phyloP scores from a whole-genome alignment of 1,139 yeast species.

The Protomyces lactucae-debilis region DNA sequence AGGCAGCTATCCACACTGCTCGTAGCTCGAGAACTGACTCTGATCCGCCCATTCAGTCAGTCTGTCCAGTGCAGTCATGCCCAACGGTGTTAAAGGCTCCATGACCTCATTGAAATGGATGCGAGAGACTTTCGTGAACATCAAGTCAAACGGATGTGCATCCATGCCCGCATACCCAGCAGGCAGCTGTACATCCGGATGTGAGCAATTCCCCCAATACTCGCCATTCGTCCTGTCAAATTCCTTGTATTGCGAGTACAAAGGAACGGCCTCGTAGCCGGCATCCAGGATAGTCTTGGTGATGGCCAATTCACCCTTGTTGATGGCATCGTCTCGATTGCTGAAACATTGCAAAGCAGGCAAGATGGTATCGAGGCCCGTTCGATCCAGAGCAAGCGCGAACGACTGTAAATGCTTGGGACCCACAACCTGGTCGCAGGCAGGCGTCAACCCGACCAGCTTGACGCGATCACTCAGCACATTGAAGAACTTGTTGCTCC shows the following conservation, averaged over 20 bases:
- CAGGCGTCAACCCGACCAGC: conserved; percentile 7
- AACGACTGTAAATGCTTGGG: conserved; percentile 16
- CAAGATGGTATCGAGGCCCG: conserved; percentile 7
- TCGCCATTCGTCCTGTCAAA: neutral
- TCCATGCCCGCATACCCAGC: conserved; percentile 8
- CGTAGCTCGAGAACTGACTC: conserved; percentile 16
- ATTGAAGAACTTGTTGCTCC: conserved; percentile 3
- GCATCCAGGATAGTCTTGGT: conserved; percentile 9
- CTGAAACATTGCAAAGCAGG: conserved; percentile 4
- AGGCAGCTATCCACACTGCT: conserved; percentile 1
- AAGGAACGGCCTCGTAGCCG: conserved; percentile 16
- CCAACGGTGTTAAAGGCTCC: neutral
- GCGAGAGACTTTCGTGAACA: conserved; percentile 8
- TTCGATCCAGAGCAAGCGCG: conserved; percentile 1
- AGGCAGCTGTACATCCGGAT: conserved; percentile 2
- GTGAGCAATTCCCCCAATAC: conserved; percentile 9
- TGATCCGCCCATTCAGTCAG: conserved; percentile 16
- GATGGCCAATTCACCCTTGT: conserved; percentile 4
- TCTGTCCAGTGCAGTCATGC: neutral
- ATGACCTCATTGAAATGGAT: neutral
- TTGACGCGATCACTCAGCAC: conserved; percentile 2
- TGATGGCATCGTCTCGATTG: neutral
- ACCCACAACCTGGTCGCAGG: neutral
- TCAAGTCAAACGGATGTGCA: conserved; percentile 16
- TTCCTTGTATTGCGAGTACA: neutral